These are phyloP conservation scores for Paecilomyces variotii DNA, from an alignment of 2,329 filamentous ascomycete species.

Conservation along the genomic window DNA sequence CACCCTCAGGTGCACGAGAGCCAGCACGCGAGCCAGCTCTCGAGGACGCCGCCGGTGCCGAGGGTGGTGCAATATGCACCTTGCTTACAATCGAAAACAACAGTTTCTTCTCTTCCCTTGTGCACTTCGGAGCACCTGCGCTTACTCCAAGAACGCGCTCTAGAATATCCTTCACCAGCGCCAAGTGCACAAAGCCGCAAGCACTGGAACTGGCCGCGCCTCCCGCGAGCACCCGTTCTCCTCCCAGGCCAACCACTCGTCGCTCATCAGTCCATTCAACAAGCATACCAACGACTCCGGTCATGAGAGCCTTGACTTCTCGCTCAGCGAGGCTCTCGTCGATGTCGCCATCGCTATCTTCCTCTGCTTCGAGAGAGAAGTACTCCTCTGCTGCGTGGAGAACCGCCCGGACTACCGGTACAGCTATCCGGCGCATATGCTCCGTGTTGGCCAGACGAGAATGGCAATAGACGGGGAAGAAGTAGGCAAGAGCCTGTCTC, in stretches of 20 bases:
- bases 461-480: slow-evolving; percentile 90
- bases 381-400: slow-evolving; percentile 51
- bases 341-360: slow-evolving; percentile 65
- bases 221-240: slow-evolving; percentile 37
- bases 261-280: slow-evolving; percentile 94
- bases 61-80: slow-evolving; percentile 65
- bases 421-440: slow-evolving; percentile 66
- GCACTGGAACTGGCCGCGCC: slow-evolving; percentile 48
- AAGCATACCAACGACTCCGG: slow-evolving; percentile 69
- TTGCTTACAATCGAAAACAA: slow-evolving; percentile 73
- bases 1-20: slow-evolving; percentile 24
- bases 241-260: slow-evolving; percentile 58
- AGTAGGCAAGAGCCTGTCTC: slow-evolving; percentile 82
- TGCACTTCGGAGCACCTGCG: slow-evolving; percentile 24
- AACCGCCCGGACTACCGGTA: slow-evolving; percentile 67
- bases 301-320: slow-evolving; percentile 47
- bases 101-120: slow-evolving; percentile 74
- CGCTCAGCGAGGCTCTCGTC: slow-evolving; percentile 67
- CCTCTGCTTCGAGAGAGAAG: slow-evolving; percentile 64
- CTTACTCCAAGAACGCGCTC: slow-evolving; percentile 57
- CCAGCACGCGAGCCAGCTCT: slow-evolving; percentile 31
- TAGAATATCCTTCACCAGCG: slow-evolving; percentile 68
- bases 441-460: slow-evolving; percentile 74
- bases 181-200: slow-evolving; percentile 71
- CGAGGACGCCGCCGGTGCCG: slow-evolving; percentile 39